phyloP scores from a whole-genome alignment of 352 stramenopile species.

The Chrysophaeum taylorii region DNA sequence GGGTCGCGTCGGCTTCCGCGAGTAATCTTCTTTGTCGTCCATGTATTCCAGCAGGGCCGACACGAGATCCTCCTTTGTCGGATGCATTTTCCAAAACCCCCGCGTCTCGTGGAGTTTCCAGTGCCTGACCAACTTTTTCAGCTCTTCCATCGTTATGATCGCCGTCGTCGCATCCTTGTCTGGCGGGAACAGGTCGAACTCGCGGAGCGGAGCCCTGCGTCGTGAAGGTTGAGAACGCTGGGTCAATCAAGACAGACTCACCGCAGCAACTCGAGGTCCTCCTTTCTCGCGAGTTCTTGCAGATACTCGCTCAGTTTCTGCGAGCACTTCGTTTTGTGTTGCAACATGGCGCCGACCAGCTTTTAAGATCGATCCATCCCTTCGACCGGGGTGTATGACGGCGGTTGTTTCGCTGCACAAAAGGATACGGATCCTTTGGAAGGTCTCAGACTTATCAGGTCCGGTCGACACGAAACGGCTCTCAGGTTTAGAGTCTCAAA shows the following conservation, averaged over 20 bases:
- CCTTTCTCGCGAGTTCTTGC: slow-evolving; percentile 66
- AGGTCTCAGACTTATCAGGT: no score
- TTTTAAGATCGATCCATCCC: no score
- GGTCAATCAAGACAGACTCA: no score
- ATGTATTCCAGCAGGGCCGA: slow-evolving; percentile 67
- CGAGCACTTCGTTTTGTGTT: not conserved
- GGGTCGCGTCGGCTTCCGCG: slow-evolving; percentile 2
- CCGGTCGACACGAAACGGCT: no score
- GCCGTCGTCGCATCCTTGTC: slow-evolving; percentile 57
- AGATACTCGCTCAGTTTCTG: slow-evolving; percentile 45
- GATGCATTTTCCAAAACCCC: slow-evolving; percentile 76
- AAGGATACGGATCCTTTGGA: no score
- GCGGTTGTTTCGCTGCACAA: no score
- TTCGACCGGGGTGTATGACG: no score
- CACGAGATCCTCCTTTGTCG: slow-evolving; percentile 69
- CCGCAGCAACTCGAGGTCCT: slow-evolving; percentile 68
- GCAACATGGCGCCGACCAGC: not conserved
- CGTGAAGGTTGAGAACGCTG: no score
- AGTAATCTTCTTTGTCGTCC: slow-evolving; percentile 50
- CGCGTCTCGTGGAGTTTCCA: slow-evolving; percentile 73
- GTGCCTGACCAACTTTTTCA: slow-evolving; percentile 74
- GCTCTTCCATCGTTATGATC: slow-evolving; percentile 69
- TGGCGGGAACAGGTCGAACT: slow-evolving; percentile 25
- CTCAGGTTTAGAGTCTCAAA: no score
- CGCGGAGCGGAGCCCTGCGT: no score